Evolutionary conservation across 768 basidiomycete species (phyloP).

Genomic region (Psilocybe azurescens): DNA sequence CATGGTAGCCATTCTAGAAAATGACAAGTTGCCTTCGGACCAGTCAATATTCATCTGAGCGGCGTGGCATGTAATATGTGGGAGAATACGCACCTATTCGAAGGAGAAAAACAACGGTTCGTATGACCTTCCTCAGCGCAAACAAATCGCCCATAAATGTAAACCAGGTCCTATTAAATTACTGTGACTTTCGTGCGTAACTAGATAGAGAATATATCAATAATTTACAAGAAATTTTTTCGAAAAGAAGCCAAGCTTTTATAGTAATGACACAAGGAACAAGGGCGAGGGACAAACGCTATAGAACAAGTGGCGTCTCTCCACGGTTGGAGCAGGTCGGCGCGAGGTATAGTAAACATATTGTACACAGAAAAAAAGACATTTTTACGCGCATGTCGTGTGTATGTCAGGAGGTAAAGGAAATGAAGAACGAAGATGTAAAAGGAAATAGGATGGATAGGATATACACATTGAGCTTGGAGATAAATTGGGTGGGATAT

Average conservation of each 20-base stretch:
- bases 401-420: conserved; percentile 35
- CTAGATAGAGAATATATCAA: not conserved
- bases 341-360: conserved; percentile 23
- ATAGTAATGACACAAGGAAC: not conserved
- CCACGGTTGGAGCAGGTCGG: conserved; percentile 23
- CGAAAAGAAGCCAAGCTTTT: not conserved
- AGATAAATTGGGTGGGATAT: not conserved
- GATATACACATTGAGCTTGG: conserved; percentile 48
- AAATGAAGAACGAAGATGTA: conserved; percentile 19
- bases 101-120: not conserved
- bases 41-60: no score
- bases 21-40: no score
- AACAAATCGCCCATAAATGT: no score
- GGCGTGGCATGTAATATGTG: not conserved
- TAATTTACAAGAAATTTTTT: not conserved
- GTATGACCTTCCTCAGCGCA: no score
- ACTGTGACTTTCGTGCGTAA: not conserved
- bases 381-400: conserved; percentile 33
- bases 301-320: not conserved
- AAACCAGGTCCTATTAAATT: not conserved
- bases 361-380: conserved; percentile 2
- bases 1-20: no score
- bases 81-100: not conserved
- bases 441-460: conserved; percentile 23
- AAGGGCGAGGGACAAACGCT: not conserved